phyloP scores from a whole-genome alignment of 2,329 filamentous ascomycete species.

The Reticulascus tulasneorum region DNA sequence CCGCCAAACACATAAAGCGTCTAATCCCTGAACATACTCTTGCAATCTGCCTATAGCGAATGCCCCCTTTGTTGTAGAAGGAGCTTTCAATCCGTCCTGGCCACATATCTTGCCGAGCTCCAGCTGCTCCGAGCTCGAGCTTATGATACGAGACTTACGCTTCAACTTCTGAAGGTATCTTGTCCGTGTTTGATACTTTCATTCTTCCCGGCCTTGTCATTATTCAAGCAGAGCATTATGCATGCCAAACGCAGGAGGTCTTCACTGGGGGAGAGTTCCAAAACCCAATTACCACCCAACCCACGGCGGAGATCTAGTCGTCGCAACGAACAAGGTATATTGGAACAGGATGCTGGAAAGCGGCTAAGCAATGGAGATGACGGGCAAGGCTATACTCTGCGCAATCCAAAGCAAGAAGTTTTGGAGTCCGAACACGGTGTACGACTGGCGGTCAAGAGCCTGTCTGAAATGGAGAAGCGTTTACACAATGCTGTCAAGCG shows the following conservation, averaged over 20 bases:
- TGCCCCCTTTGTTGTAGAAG: slow-evolving; percentile 10
- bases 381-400: slow-evolving; percentile 7
- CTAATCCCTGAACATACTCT: too few relatives aligned
- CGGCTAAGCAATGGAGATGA: background rate
- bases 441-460: slow-evolving; percentile 36
- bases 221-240: slow-evolving; percentile 24
- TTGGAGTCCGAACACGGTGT: slow-evolving; percentile 23
- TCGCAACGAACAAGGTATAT: slow-evolving; percentile 6
- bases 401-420: slow-evolving; percentile 2
- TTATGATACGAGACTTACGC: background rate
- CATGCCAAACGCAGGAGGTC: slow-evolving; percentile 34
- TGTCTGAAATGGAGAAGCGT: slow-evolving; percentile 46
- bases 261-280: slow-evolving; percentile 7
- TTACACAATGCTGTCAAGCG: slow-evolving; percentile 38
- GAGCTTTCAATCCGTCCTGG: slow-evolving; percentile 13
- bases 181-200: background rate
- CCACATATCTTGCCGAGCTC: slow-evolving; percentile 11
- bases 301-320: slow-evolving; percentile 11
- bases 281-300: background rate
- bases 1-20: too few relatives aligned
- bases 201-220: slow-evolving; percentile 1
- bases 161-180: background rate
- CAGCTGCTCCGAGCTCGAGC: slow-evolving; percentile 4
- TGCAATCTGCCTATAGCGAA: background rate
- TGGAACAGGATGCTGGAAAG: slow-evolving; percentile 7